Base-by-base conservation (phyloP, 106 monocot genomes). In the Dendrobium officinale region DNA sequence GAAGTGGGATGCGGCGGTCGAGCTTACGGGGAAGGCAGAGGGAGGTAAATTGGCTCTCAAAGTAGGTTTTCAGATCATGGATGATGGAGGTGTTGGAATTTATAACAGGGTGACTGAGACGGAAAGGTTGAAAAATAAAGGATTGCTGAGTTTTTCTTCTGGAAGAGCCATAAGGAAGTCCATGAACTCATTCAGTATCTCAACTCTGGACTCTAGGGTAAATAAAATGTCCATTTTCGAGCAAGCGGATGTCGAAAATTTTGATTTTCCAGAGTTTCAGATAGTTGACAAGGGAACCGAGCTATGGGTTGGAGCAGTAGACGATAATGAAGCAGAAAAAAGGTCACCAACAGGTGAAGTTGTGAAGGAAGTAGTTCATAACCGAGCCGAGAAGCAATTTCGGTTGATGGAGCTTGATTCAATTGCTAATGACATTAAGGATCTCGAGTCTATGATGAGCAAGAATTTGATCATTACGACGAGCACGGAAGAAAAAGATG, bases 1-100 rank as follows among this genome's bases (percentile, higher is more conserved):
- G 78, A 80, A 88, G 73, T 92, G 92, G 89, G 89, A 89, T 5
- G 59, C 55, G 27, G 75, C 37, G 6, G 84, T 92, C 66, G 55
- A 74, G 13, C 87, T 95, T 75, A 67, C 88, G 0, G 92, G 95
- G 56, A 95, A 95, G 90, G 95, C 95, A 0, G 85, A 75, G 42
- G 90, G 95, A 10, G 90, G 89, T 15, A 86, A 90, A 42, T 72
- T 95, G 73, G 75, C 80, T 2, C 79, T 90, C 67, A 90, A 84
- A 77, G 44, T 95, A 8, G 95, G 90, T n/a, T 95, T 95, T 56
- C 95, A 95, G 83, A 87, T 95, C 73, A 92, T 92, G 90, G 90
- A 90, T 6, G 92, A 87, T 24, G 82, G 89, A 26, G 85, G 88
- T 2, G 72, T 88, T 24, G 84, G 88, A 22, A 77, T 92, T 16